These are phyloP conservation scores for Sporothrix pseudoabietina DNA, from an alignment of 2,329 filamentous ascomycete genomes.

Conservation along the genomic window DNA sequence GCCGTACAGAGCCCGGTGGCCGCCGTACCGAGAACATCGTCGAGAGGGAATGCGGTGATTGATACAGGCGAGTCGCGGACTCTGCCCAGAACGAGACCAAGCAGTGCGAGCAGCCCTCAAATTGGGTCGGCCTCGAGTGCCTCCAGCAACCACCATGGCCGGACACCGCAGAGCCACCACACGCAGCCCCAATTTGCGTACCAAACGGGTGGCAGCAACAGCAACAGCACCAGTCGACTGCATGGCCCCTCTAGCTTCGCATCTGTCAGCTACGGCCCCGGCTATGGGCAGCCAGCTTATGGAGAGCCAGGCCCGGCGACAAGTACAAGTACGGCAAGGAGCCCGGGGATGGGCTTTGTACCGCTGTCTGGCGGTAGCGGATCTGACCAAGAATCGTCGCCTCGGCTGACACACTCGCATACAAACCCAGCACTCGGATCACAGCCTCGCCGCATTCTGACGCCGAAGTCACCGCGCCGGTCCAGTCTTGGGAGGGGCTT, in stretches of 20 bases:
- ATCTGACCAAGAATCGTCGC: conserved; percentile 42
- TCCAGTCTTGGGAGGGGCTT: conserved; percentile 48
- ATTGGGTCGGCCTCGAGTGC: conserved; percentile 2
- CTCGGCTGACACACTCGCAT: conserved; percentile 38
- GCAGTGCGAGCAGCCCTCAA: conserved; percentile 26
- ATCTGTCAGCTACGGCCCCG: conserved; percentile 6
- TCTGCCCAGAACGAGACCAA: conserved; percentile 32
- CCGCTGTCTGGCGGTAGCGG: not conserved
- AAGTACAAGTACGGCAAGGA: conserved; percentile 3
- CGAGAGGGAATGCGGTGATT: not conserved
- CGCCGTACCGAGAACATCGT: conserved; percentile 26
- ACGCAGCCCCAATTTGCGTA: not conserved
- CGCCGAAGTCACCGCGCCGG: conserved; percentile 60
- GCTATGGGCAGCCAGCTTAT: conserved; percentile 12
- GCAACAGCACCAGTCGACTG: not conserved
- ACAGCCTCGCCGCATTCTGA: conserved; percentile 51
- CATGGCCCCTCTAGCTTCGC: not conserved
- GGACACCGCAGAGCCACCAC: not conserved
- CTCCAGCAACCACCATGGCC: not conserved
- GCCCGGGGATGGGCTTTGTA: conserved; percentile 10
- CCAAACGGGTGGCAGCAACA: not conserved
- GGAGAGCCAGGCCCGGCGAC: conserved; percentile 32
- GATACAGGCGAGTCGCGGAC: conserved; percentile 28
- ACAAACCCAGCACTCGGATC: conserved; percentile 38
- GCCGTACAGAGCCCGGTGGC: conserved; percentile 11